A percentile compares a stretch with the other conserved stretches of the same genome.
Evolutionary conservation across 257 asterid genomes (phyloP).

Genomic region (Ajuga chamaepitys): DNA sequence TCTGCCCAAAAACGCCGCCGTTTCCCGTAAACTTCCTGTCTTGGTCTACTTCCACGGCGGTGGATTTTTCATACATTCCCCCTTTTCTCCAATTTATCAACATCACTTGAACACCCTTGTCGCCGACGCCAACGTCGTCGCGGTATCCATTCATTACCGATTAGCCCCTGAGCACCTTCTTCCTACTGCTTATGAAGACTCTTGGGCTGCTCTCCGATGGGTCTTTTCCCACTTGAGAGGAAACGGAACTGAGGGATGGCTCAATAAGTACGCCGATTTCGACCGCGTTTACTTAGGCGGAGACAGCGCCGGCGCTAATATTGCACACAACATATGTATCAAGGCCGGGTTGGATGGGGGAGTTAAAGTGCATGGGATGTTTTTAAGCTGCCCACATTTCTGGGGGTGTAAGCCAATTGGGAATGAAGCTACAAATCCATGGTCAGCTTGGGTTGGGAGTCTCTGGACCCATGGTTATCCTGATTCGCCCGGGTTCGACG

Average conservation of each 20-base stretch:
- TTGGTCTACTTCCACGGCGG: slow-evolving; percentile 72
- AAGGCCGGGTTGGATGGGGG: slow-evolving; percentile 28
- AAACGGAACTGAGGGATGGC: slow-evolving; percentile 36
- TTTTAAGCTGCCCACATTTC: slow-evolving; percentile 42
- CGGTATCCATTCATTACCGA: slow-evolving; percentile 53
- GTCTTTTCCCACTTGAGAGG: slow-evolving; percentile 33
- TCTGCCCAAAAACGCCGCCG: slow-evolving; percentile 12
- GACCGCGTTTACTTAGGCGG: slow-evolving; percentile 42
- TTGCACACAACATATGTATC: slow-evolving; percentile 46
- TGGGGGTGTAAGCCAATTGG: slow-evolving; percentile 44
- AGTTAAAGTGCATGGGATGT: slow-evolving; percentile 26
- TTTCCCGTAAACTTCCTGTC: slow-evolving; percentile 31
- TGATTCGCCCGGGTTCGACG: slow-evolving; percentile 37
- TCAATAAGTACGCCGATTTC: slow-evolving; percentile 31
- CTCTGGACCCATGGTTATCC: slow-evolving; percentile 45
- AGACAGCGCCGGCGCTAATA: slow-evolving; percentile 62
- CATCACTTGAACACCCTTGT: slow-evolving; percentile 28
- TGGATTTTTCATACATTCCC: slow-evolving; percentile 35
- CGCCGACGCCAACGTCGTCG: slow-evolving; percentile 29
- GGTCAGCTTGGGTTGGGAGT: slow-evolving; percentile 1
- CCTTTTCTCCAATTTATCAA: slow-evolving; percentile 32
- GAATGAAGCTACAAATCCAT: neutral
- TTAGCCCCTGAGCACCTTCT: slow-evolving; percentile 62
- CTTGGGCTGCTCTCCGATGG: slow-evolving; percentile 56
- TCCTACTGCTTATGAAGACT: slow-evolving; percentile 49